phyloP scores from a whole-genome alignment of 768 basidiomycete genomes.

The Serendipita vermifera region DNA sequence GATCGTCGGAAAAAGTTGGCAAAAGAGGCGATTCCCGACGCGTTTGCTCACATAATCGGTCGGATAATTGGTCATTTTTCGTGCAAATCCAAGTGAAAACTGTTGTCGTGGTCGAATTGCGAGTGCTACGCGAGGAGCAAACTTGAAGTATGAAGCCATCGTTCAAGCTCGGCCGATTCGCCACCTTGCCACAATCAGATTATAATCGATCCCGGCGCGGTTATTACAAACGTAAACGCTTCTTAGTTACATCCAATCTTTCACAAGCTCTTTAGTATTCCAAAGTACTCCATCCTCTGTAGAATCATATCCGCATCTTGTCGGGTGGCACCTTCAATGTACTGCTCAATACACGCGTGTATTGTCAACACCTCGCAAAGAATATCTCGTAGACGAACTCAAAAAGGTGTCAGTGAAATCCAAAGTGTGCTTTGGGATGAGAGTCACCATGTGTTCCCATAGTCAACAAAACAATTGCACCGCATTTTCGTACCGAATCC shows the following conservation, averaged over 20 bases:
- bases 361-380: no score
- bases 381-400: no score
- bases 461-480: no score
- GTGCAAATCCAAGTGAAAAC: not conserved
- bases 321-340: no score
- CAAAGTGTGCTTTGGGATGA: no score
- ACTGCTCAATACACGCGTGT: no score
- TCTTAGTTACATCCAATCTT: not conserved
- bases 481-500: no score
- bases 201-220: not conserved
- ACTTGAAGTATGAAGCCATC: not conserved
- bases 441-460: no score
- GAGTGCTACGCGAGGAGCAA: not conserved
- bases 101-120: not conserved
- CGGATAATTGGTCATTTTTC: constrained; percentile 3
- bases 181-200: not conserved
- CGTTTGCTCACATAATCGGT: not conserved
- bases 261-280: not conserved
- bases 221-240: not conserved
- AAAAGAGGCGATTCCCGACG: not conserved
- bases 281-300: no score
- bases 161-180: not conserved
- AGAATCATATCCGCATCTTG: no score
- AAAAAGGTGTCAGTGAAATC: no score
- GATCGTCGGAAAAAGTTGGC: not conserved